Evolutionary conservation across 371 early-diverging fungal genomes (phyloP), one percentile per base, ranked within the genome.

Genomic region (Mortierella polycephala): DNA sequence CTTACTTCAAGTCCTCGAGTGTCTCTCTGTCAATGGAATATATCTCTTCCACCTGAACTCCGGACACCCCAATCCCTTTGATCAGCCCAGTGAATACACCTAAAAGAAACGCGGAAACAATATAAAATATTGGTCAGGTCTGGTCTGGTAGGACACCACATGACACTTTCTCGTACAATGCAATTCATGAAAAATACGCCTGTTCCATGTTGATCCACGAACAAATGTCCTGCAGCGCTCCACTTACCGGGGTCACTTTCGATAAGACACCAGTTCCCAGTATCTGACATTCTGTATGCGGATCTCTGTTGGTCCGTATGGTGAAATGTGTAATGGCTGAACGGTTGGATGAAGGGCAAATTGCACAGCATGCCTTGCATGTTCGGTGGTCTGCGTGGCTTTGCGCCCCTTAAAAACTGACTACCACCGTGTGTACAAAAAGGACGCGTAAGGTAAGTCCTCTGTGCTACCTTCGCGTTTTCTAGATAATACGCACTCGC

Each of bases 11-110:
- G 39, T 88, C 85, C 44, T 84, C 84, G 64, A 91, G 81, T 1
- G 85, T 76, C 10, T 83, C 83, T 13, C 85, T 76, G 70, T 94
- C 94, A 60, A 95, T 83, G 62, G 92, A 91, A 83, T 88, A 95
- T 0, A 95, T 84, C 67, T 96, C 95, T 60, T 94, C 95, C 0
- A 94, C 93, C 63, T 94, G 93, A 30, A 93, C 87, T 30, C 94
- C 95, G 52, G 84, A 77, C 21, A 92, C 94, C 11, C 98, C 96
- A 85, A 97, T 90, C 57, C 88, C 89, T 16, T 85, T 82, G 64
- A 96, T 95, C 54, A 97, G 85, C 74, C 96, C 96, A 7, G 96
- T 95, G 67, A 97, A 97, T 14, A 97, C 95, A 69, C 93, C 95
- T 91, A 69, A 39, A 53, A 30, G n/a, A 16, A 13, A 39, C 41